Conservation (phyloP, 2,329 filamentous ascomycete species). For the Harringtonia aguacate region DNA sequence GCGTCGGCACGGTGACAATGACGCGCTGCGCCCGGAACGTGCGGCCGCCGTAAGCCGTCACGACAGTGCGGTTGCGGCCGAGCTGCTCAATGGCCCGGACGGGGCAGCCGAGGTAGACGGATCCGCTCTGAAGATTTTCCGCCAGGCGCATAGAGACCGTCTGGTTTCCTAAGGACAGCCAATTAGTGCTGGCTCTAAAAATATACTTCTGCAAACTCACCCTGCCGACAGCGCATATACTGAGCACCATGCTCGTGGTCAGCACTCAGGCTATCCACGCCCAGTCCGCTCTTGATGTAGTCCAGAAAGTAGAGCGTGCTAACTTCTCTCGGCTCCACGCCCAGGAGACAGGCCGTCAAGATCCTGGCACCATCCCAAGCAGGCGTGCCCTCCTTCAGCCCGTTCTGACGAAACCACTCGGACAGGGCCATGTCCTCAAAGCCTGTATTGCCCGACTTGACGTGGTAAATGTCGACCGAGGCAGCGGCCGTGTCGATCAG, state of each 20-base stretch:
- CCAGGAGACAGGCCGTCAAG: slow-evolving; percentile 20
- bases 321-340: slow-evolving; percentile 35
- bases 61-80: slow-evolving; percentile 7
- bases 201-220: not conserved
- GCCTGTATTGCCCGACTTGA: not conserved
- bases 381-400: not conserved
- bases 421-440: not conserved
- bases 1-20: slow-evolving; percentile 36
- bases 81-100: not conserved
- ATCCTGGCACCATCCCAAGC: not conserved
- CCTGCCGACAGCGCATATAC: slow-evolving; percentile 25
- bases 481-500: not conserved
- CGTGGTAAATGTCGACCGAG: not conserved
- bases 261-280: slow-evolving; percentile 38
- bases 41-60: slow-evolving; percentile 16
- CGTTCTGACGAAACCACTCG: not conserved
- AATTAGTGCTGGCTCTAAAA: not conserved
- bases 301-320: slow-evolving; percentile 42
- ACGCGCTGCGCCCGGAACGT: slow-evolving; percentile 29
- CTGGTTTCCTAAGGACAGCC: slow-evolving; percentile 18
- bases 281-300: slow-evolving; percentile 40
- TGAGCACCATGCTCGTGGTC: slow-evolving; percentile 41
- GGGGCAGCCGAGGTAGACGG: not conserved
- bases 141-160: not conserved
- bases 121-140: not conserved